Evolutionary conservation across 176 grass and related monocot genomes (phyloP).

Genomic region (Phyllostachys edulis): DNA sequence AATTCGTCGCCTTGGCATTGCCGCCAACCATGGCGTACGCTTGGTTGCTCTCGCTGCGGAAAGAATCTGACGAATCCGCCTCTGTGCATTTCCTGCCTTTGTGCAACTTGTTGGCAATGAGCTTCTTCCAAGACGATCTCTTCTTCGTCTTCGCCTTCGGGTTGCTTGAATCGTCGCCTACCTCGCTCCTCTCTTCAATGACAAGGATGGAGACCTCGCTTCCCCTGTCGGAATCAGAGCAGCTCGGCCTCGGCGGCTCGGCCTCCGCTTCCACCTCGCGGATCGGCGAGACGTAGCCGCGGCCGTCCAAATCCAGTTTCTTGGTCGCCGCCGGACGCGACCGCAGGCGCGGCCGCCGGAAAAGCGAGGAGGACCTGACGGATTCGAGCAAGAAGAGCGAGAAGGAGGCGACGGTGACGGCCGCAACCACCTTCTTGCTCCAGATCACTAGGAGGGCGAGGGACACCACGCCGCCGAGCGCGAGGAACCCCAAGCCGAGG

Average conservation of each 20-base stretch:
- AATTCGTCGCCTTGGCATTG: slow-evolving; percentile 24
- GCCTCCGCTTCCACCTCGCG: slow-evolving; percentile 49
- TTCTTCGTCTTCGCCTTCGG: slow-evolving; percentile 42
- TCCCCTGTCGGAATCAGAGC: slow-evolving; percentile 34
- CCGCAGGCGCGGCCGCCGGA: background rate
- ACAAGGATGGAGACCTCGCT: slow-evolving; percentile 10
- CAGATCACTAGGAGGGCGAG: slow-evolving; percentile 69
- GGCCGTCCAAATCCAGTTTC: slow-evolving; percentile 35
- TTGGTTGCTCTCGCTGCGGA: slow-evolving; percentile 24
- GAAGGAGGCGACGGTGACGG: slow-evolving; percentile 53
- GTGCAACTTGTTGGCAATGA: slow-evolving; percentile 44
- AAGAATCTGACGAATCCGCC: background rate
- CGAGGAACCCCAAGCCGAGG: slow-evolving; percentile 50
- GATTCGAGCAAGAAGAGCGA: slow-evolving; percentile 65
- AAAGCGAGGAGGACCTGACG: slow-evolving; percentile 20
- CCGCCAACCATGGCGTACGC: slow-evolving; percentile 14
- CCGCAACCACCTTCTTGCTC: slow-evolving; percentile 71
- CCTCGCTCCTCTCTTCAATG: slow-evolving; percentile 29
- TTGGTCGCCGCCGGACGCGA: background rate
- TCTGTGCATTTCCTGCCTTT: slow-evolving; percentile 20
- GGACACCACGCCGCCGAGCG: slow-evolving; percentile 49
- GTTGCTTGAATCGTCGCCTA: slow-evolving; percentile 11
- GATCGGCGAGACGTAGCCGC: slow-evolving; percentile 68
- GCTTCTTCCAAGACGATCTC: slow-evolving; percentile 56
- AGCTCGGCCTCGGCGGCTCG: slow-evolving; percentile 31